phyloP scores from a whole-genome alignment of 2,329 filamentous ascomycete genomes.

The Cordyceps fumosorosea region DNA sequence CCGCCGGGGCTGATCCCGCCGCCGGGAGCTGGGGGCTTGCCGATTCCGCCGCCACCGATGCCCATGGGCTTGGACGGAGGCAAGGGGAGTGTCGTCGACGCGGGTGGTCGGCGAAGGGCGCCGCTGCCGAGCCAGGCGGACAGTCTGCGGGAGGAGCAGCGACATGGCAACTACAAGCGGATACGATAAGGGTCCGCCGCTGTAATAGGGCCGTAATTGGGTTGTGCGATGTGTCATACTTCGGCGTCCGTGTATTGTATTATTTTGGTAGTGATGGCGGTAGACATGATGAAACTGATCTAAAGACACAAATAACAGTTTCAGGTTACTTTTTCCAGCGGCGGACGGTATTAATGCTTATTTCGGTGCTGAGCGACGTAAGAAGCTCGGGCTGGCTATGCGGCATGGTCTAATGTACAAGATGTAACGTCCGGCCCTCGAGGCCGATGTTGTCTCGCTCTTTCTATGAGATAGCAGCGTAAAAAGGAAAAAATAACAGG shows the following conservation, averaged over 20 bases:
- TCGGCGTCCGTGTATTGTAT: not conserved
- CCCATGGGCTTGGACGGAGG: constrained; percentile 26
- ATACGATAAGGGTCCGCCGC: not conserved
- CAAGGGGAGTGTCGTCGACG: constrained; percentile 24
- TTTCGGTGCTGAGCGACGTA: not conserved
- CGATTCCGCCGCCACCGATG: constrained; percentile 33
- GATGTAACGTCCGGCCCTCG: not conserved
- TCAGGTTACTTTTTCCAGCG: too few species aligned
- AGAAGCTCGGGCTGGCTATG: not conserved
- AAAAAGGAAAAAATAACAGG: not conserved
- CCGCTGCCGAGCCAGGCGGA: constrained; percentile 80
- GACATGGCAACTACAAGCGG: constrained; percentile 51
- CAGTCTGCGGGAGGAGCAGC: constrained; percentile 71
- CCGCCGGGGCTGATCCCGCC: constrained; percentile 41
- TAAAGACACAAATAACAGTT: not conserved
- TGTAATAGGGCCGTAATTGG: too few species aligned
- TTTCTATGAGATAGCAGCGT: not conserved
- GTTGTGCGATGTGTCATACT: not conserved
- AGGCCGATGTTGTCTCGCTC: not conserved
- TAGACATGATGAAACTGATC: too few species aligned
- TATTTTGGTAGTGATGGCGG: not conserved
- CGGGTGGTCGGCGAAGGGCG: constrained; percentile 42
- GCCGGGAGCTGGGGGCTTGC: constrained; percentile 28
- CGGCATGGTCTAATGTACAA: not conserved
- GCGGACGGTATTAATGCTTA: not conserved